Conservation (phyloP, 1,284 basidiomycete species). For the Marasmius sp. region DNA sequence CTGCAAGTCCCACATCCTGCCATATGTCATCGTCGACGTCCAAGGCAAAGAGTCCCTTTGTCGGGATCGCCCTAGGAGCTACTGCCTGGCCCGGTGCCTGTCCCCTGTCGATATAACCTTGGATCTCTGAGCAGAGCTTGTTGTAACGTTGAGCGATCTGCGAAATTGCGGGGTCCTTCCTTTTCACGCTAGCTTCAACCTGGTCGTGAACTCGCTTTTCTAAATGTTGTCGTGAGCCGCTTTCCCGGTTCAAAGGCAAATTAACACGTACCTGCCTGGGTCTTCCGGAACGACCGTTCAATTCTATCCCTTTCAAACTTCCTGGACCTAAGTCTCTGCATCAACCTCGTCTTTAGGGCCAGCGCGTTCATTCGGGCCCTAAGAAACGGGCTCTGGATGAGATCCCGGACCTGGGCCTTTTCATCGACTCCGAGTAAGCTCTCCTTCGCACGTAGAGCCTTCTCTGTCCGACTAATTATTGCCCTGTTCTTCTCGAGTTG, state of each 20-base stretch:
- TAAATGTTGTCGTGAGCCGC: neutral
- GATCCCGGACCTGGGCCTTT: neutral
- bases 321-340: neutral
- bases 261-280: neutral
- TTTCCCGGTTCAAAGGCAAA: too few species aligned
- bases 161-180: constrained; percentile 13
- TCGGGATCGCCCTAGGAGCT: neutral
- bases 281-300: neutral
- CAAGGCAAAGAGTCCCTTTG: neutral
- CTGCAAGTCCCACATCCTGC: too few species aligned
- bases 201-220: constrained; percentile 6
- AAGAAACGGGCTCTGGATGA: neutral
- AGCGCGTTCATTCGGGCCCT: constrained; percentile 1
- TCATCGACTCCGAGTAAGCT: neutral
- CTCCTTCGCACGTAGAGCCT: too few species aligned
- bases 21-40: neutral
- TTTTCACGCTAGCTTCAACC: neutral
- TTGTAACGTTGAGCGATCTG: constrained; percentile 13
- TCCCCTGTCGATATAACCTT: neutral
- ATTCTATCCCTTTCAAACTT: constrained; percentile 11
- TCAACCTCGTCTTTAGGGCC: constrained; percentile 2
- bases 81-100: neutral
- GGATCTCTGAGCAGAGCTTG: constrained; percentile 12
- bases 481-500: too few species aligned
- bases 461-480: too few species aligned